Percentiles rank a stretch among this genome's conserved stretches.
Evolutionary conservation across 768 basidiomycete genomes (phyloP).

Genomic region (Boletus fagicola): DNA sequence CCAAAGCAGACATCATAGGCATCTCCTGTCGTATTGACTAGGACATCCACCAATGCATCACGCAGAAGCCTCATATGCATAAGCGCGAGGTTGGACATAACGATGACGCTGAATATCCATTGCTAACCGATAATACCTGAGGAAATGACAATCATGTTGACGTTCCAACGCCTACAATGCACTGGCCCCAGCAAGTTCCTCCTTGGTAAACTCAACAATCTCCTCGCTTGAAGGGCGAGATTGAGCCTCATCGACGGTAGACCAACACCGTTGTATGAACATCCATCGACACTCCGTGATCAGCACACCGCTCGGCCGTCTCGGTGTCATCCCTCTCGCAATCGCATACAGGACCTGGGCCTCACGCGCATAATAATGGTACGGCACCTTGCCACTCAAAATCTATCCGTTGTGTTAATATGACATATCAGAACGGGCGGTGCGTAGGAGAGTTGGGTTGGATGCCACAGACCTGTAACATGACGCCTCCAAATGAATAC

Average conservation of each 20-base stretch:
- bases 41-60: neutral
- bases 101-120: neutral
- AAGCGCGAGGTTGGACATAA: neutral
- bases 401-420: neutral
- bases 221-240: slow-evolving; percentile 31
- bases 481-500: slow-evolving; percentile 20
- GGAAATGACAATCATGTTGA: neutral
- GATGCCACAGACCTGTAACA: slow-evolving; percentile 14
- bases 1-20: neutral
- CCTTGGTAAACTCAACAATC: slow-evolving; percentile 16
- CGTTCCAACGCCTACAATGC: too few relatives aligned
- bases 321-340: slow-evolving; percentile 1
- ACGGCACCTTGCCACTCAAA: slow-evolving; percentile 14
- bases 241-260: slow-evolving; percentile 23
- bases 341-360: slow-evolving; percentile 12
- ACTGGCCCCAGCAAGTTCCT: too few relatives aligned
- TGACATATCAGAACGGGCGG: neutral
- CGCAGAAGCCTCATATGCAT: neutral
- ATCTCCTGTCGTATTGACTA: neutral
- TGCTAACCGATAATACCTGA: neutral
- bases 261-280: slow-evolving; percentile 18
- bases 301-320: neutral
- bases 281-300: slow-evolving; percentile 9
- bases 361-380: slow-evolving; percentile 13
- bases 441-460: neutral